phyloP scores from a whole-genome alignment of 2,329 filamentous ascomycete species.

The Trichoderma sp. region DNA sequence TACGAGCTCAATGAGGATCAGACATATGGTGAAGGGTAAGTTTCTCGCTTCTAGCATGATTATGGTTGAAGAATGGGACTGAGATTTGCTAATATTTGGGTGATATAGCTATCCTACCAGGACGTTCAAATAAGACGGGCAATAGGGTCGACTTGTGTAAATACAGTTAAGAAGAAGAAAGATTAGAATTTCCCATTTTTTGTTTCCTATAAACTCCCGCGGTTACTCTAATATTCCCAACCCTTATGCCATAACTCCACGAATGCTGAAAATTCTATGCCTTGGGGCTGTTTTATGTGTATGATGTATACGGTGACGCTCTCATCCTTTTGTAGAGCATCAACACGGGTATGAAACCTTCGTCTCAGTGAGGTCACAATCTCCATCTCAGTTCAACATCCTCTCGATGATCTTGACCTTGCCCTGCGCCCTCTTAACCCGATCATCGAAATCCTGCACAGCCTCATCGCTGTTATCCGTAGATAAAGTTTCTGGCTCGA shows the following conservation, averaged over 20 bases:
- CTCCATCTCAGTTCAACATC: conserved; percentile 46
- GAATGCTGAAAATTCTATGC: background rate
- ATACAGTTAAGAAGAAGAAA: conserved; percentile 35
- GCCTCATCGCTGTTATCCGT: conserved; percentile 85
- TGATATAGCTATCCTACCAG: conserved; percentile 62
- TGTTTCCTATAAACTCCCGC: conserved; percentile 12
- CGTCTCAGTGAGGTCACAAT: background rate
- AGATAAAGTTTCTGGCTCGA: conserved; percentile 75
- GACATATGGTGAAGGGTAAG: conserved; percentile 70
- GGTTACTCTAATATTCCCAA: background rate
- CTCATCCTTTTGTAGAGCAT: background rate
- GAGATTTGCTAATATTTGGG: conserved; percentile 33
- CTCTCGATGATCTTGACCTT: conserved; percentile 86
- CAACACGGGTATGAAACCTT: background rate
- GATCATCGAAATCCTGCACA: conserved; percentile 88
- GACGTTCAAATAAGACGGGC: conserved; percentile 52
- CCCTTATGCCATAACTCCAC: background rate
- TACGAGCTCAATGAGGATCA: conserved; percentile 66
- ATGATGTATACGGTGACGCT: background rate
- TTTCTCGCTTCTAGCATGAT: conserved; percentile 29
- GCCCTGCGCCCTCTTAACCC: conserved; percentile 77
- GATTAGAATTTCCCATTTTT: conserved; percentile 31
- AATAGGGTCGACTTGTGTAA: conserved; percentile 29
- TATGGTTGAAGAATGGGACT: background rate
- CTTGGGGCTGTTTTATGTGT: background rate